Evolutionary conservation across 2,329 filamentous ascomycete genomes (phyloP), one percentile per base, ranked within the genome.

Genomic region (Hypoxylon sp.): DNA sequence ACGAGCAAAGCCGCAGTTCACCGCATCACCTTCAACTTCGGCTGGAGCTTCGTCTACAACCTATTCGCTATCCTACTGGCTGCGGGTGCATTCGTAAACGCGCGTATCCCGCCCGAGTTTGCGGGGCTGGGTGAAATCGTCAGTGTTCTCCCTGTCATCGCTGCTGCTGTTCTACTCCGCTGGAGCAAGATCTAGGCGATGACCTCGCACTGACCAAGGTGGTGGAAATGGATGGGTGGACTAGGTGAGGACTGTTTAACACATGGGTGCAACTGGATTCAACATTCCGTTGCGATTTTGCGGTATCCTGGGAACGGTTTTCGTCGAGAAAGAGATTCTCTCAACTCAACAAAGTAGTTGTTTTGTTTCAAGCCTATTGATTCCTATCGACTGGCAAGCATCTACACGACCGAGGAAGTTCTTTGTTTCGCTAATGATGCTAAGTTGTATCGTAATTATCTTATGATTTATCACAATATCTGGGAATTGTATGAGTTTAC

Each of bases 31-130:
- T 87, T 92, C 80, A 93, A 93, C 75, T 93, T 94, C 74, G 80
- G 73, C 0, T 94, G 91, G 91, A 86, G 87, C 32, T 86, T 86
- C 36, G 78, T 91, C 0, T 94, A 94, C 79, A 94, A 94, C 71
- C 53, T 88, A 1, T 84, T 91, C 60, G 91, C 91, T 0, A 81
- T 94, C 3, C 78, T 92, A 43, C 82, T 93, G 0, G 91, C 87
- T 0, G 84, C 86, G 0, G 92, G 91, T 0, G 89, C 87, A 0
- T 90, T 91, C 75, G 87, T 90, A 1, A 17, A 48, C 65, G 79
- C 82, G 45, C 65, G 74, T 2, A 88, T 90, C 72, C 75, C 76
- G 10, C 88, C 89, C 0, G 77, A 82, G 62, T 91, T 84, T 23
- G 75, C 75, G 0, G 75, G 75, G 1, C 68, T 93, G 9, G 91